A percentile compares a stretch with the other conserved stretches of the same genome.
Evolutionary conservation across 192 early-diverging fungal genomes (phyloP).

Genomic region (Backusella morwellensis): DNA sequence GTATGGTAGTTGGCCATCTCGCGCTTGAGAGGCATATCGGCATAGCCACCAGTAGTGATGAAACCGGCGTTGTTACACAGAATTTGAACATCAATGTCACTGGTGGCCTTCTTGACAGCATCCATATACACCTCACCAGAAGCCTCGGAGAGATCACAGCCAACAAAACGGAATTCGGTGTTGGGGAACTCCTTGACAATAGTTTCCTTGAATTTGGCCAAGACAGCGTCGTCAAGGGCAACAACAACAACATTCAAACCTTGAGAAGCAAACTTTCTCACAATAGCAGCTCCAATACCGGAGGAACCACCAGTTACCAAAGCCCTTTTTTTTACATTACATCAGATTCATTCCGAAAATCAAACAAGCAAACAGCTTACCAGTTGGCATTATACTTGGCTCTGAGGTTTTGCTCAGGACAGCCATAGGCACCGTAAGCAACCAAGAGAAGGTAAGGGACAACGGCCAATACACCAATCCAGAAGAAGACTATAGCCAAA

Average conservation of each 20-base stretch:
- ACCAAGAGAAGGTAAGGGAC: constrained; percentile 38
- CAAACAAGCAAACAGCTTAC: constrained; percentile 10
- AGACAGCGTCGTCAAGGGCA: constrained; percentile 47
- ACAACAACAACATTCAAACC: constrained; percentile 56
- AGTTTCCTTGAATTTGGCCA: constrained; percentile 29
- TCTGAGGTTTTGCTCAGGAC: constrained; percentile 51
- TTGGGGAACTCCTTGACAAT: constrained; percentile 43
- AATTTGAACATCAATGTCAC: constrained; percentile 49
- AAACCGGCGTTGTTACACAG: constrained; percentile 64
- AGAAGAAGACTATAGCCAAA: constrained; percentile 24
- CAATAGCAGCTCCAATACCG: constrained; percentile 57
- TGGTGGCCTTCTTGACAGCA: constrained; percentile 37
- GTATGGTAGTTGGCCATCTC: constrained; percentile 50
- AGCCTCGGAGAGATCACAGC: constrained; percentile 46
- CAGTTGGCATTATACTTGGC: constrained; percentile 54
- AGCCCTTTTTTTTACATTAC: constrained; percentile 32
- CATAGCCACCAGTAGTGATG: constrained; percentile 53
- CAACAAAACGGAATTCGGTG: constrained; percentile 47
- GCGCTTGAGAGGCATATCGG: constrained; percentile 34
- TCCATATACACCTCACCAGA: constrained; percentile 42
- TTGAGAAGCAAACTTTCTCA: constrained; percentile 47
- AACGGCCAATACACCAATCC: constrained; percentile 34
- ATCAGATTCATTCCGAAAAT: neutral
- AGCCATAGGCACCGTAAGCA: constrained; percentile 36
- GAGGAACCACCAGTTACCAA: constrained; percentile 59